phyloP scores from a whole-genome alignment of 2,329 filamentous ascomycete species.

The Epichloe bromicola region DNA sequence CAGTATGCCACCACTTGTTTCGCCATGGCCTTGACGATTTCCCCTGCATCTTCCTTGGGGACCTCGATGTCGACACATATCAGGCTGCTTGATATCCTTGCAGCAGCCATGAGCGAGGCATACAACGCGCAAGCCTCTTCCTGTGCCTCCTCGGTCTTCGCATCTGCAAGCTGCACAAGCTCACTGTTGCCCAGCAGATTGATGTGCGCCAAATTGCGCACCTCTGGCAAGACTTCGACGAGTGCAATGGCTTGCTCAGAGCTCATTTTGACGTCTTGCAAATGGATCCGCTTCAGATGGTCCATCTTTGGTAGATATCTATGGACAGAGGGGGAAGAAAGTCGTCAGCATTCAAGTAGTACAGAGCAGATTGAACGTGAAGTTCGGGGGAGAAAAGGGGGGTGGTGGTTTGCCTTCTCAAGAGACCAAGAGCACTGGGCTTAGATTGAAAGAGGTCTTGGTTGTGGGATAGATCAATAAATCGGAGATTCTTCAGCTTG shows the following conservation, averaged over 20 bases:
- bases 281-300: slow-evolving; percentile 69
- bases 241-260: slow-evolving; percentile 83
- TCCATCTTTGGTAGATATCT: slow-evolving; percentile 50
- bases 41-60: slow-evolving; percentile 68
- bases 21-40: slow-evolving; percentile 81
- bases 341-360: background rate
- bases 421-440: slow-evolving; percentile 58
- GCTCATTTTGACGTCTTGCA: slow-evolving; percentile 71
- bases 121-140: slow-evolving; percentile 93
- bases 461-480: slow-evolving; percentile 89
- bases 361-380: background rate
- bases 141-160: slow-evolving; percentile 65
- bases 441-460: slow-evolving; percentile 61
- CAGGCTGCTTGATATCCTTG: slow-evolving; percentile 68
- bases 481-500: slow-evolving; percentile 61
- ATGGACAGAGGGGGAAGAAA: too few relatives aligned
- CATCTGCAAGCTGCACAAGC: slow-evolving; percentile 56
- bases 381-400: too few relatives aligned
- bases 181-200: slow-evolving; percentile 73
- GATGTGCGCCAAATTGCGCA: slow-evolving; percentile 68
- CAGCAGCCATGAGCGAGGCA: slow-evolving; percentile 78
- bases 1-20: slow-evolving; percentile 95
- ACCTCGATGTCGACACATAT: slow-evolving; percentile 89
- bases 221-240: slow-evolving; percentile 81
- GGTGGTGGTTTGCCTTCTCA: slow-evolving; percentile 49